phyloP scores from a whole-genome alignment of 2,329 filamentous ascomycete genomes.

The Colletotrichum gloeosporioides region DNA sequence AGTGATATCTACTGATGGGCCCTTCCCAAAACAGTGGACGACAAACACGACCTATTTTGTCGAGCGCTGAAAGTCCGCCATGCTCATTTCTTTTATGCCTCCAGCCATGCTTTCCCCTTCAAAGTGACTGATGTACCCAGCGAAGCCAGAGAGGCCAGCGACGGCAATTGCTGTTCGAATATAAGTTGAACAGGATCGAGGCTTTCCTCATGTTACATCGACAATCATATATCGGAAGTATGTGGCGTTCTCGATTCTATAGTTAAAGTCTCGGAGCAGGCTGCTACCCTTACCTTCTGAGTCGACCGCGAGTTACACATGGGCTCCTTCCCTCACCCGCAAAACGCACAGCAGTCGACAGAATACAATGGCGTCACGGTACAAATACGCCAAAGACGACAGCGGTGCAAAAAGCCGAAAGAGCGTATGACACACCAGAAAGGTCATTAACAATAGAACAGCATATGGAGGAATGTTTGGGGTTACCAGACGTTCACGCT shows the following conservation, averaged over 20 bases:
- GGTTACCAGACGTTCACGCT: not conserved
- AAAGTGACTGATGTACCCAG: not conserved
- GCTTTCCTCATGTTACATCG: not conserved
- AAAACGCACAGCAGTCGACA: not conserved
- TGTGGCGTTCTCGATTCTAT: no score
- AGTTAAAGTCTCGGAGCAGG: no score
- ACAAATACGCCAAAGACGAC: fast-evolving
- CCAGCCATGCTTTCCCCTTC: not conserved
- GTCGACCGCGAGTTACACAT: no score
- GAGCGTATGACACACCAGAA: fast-evolving
- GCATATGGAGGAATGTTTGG: not conserved
- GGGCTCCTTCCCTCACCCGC: no score
- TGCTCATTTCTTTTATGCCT: not conserved
- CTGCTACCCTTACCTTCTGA: no score
- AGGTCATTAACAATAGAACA: fast-evolving
- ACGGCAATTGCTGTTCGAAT: fast-evolving
- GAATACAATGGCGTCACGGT: fast-evolving
- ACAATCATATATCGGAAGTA: no score
- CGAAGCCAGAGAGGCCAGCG: fast-evolving
- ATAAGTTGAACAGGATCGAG: not conserved
- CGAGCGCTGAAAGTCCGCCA: not conserved
- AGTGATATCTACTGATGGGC: fast-evolving
- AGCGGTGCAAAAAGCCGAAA: not conserved
- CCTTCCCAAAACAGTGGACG: not conserved
- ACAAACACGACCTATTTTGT: not conserved